Conservation (phyloP, 148 eudicot genomes). For the Spergularia marina region DNA sequence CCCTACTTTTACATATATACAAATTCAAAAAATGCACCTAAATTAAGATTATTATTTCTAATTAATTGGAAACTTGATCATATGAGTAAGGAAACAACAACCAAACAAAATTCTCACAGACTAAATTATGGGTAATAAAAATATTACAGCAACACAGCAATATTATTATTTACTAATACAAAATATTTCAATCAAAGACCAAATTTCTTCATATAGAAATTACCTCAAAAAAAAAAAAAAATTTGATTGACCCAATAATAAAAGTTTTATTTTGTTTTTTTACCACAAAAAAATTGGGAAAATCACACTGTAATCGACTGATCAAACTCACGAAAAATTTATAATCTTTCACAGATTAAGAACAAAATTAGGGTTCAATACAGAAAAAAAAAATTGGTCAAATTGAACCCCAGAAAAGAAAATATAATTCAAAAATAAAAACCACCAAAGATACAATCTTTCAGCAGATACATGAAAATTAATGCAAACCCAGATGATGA, state of each 20-base stretch:
- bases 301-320: background rate
- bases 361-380: conserved; percentile 24
- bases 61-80: background rate
- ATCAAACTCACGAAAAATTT: background rate
- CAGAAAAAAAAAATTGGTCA: background rate
- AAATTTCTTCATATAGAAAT: background rate
- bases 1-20: background rate
- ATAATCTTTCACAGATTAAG: background rate
- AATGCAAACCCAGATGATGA: conserved; percentile 11
- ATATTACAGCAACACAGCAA: conserved; percentile 1
- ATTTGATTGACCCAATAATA: no score
- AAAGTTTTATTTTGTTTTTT: no score
- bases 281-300: background rate
- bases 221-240: background rate
- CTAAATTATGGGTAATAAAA: background rate
- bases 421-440: background rate
- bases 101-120: background rate
- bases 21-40: background rate
- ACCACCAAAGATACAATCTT: background rate
- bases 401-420: background rate
- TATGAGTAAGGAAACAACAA: conserved; percentile 1
- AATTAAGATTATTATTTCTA: background rate
- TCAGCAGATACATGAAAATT: background rate
- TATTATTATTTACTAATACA: background rate
- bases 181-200: background rate